These are phyloP conservation scores for Podila epigama DNA, from an alignment of 192 early-diverging fungal species.

Conservation along the genomic window DNA sequence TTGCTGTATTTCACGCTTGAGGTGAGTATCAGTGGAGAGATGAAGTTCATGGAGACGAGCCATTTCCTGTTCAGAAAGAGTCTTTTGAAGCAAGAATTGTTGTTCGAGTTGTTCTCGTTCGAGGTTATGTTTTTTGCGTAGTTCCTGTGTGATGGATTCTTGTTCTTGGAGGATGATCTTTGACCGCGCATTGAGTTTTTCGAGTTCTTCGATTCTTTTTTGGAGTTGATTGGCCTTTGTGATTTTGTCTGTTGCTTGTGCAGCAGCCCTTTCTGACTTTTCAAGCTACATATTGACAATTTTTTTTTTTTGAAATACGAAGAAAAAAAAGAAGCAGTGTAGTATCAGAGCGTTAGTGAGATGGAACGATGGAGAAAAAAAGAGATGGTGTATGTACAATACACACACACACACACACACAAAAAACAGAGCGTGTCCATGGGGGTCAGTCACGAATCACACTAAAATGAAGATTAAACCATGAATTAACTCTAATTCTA, in stretches of 20 bases:
- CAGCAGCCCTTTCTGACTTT: constrained; percentile 43
- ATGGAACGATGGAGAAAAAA: no score
- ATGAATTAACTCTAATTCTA: constrained; percentile 38
- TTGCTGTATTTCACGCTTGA: constrained; percentile 4
- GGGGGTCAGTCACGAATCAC: no score
- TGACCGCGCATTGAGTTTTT: constrained; percentile 8
- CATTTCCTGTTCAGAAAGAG: constrained; percentile 1
- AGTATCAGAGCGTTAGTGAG: no score
- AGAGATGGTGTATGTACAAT: no score
- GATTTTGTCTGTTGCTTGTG: constrained; percentile 14
- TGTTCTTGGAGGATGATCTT: constrained; percentile 25
- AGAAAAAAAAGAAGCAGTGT: neutral
- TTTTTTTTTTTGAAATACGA: neutral
- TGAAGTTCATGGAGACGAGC: neutral
- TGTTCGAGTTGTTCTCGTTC: constrained; percentile 14
- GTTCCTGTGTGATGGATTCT: neutral
- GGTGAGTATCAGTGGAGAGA: neutral
- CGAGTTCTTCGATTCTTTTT: constrained; percentile 37
- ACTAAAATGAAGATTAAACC: constrained; percentile 14
- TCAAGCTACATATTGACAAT: constrained; percentile 19
- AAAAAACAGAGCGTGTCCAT: neutral
- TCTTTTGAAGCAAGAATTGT: constrained; percentile 11
- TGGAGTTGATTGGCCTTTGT: constrained; percentile 17
- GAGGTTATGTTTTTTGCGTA: neutral
- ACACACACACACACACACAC: neutral